Base-by-base conservation (phyloP, 1,284 basidiomycete genomes). In the Ceratobasidium sp. region DNA sequence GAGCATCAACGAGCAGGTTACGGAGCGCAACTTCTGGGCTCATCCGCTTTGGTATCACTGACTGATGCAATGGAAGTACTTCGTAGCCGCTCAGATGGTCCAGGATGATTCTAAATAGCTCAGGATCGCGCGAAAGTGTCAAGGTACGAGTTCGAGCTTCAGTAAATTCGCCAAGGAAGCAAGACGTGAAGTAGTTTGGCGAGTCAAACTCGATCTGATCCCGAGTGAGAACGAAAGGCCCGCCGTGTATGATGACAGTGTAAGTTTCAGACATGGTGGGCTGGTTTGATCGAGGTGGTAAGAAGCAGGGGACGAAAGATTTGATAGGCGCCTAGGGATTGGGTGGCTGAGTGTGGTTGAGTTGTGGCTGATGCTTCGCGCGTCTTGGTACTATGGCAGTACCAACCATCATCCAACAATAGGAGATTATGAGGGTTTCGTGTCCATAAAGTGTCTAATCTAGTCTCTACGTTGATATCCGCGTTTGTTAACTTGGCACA, bases 71-170 rank as follows among this genome's bases (percentile, higher is more conserved):
- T 12, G 46, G 67, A 26, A 69, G 49, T 13, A 58, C 53, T n/a
- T 56, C 28, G n/a, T 71, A 77, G 15, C 56, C 40, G 66, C 56
- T 68, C 3, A 70, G 40, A 69, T 70, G 42, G 33, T 56, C 51
- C 4, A 77, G 20, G 5, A 77, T 40, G 39, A 70, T 40, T 51
- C 70, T 61, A 23, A 77, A 68, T 6, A 70, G 39, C 20, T 69
- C 76, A 6, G 53, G 64, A 28, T 69, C 12, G 33, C 13, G n/a
- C n/a, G n/a, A n/a, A n/a, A n/a, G n/a, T n/a, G n/a, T n/a, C n/a
- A n/a, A n/a, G n/a, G n/a, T n/a, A 6, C 53, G 26, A 28, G 68
- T 51, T 40, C 58, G 49, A 12, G 68, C 23, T n/a, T 71, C 53
- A 18, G 26, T 26, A 28, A 71, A 69, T 23, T 46, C 55, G 49